These are phyloP conservation scores for Venturiaceae sp. DNA, from an alignment of 2,329 filamentous ascomycete species.

Conservation along the genomic window DNA sequence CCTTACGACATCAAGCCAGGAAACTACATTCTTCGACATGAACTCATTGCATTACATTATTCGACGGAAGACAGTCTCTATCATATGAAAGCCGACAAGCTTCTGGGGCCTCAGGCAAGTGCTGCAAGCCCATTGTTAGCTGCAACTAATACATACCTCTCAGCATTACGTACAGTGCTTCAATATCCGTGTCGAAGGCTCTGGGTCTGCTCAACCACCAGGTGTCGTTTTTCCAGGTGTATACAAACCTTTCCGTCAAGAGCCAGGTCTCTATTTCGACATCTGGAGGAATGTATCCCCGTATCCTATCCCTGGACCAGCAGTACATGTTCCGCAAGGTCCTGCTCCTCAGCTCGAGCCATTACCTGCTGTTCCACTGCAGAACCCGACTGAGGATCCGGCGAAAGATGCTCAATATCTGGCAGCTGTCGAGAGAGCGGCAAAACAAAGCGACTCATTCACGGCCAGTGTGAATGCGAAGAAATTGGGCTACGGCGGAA, in stretches of 20 bases:
- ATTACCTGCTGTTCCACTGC: background rate
- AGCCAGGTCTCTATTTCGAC: constrained; percentile 33
- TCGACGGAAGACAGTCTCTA: constrained; percentile 17
- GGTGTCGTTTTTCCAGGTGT: constrained; percentile 29
- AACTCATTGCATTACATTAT: constrained; percentile 39
- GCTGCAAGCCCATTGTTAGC: background rate
- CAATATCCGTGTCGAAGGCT: constrained; percentile 37
- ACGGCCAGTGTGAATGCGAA: background rate
- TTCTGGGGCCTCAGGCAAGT: constrained; percentile 2
- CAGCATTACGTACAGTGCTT: constrained; percentile 43
- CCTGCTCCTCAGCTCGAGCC: background rate
- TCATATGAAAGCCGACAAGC: constrained; percentile 3
- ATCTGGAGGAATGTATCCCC: constrained; percentile 20
- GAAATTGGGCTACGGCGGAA: background rate
- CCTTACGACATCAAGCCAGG: constrained; percentile 33
- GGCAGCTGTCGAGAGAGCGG: background rate
- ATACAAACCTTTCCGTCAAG: constrained; percentile 25
- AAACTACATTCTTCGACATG: constrained; percentile 45
- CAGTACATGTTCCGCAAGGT: background rate
- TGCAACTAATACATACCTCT: constrained; percentile 28
- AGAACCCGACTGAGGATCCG: constrained; percentile 1
- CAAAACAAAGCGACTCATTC: background rate
- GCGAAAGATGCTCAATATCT: constrained; percentile 1
- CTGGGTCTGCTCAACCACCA: constrained; percentile 22
- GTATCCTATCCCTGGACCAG: constrained; percentile 25